A percentile compares a stretch with the other conserved stretches of the same genome.
phyloP scores from a whole-genome alignment of 768 basidiomycete genomes.

The Mycena olivaceomarginata region DNA sequence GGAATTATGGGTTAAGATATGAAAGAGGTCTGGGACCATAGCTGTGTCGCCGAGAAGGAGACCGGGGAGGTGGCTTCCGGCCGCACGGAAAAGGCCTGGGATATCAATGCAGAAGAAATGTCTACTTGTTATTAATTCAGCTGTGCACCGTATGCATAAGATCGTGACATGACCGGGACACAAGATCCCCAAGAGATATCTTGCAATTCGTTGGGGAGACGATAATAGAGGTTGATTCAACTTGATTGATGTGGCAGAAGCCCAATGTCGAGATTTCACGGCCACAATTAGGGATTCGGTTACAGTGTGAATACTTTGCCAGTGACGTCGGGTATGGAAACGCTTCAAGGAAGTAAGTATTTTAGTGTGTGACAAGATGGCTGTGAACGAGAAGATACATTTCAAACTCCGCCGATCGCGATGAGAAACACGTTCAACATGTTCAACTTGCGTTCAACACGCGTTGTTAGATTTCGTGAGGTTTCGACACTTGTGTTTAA shows the following conservation, averaged over 20 bases:
- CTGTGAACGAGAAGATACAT: not conserved
- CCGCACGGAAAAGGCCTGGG: not conserved
- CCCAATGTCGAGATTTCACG: not conserved
- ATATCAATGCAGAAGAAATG: not conserved
- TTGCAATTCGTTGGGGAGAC: conserved; percentile 13
- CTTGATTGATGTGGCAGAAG: conserved; percentile 7
- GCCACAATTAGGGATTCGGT: not conserved
- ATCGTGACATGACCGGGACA: conserved; percentile 9
- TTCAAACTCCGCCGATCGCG: conserved; percentile 18
- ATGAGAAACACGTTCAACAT: not conserved
- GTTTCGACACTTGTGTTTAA: not conserved
- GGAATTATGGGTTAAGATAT: not conserved
- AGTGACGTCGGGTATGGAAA: not conserved
- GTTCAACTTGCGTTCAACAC: not conserved
- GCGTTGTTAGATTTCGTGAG: not conserved
- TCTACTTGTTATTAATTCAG: not conserved
- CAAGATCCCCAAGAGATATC: conserved; percentile 20
- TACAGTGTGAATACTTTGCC: not conserved
- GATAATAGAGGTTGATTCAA: conserved; percentile 19
- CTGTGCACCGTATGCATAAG: not conserved
- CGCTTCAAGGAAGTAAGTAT: no score
- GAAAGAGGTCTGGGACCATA: not conserved
- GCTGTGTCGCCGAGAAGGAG: not conserved
- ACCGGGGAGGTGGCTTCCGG: not conserved
- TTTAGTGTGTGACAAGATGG: no score